These are phyloP conservation scores for Dendrobium officinale DNA, from an alignment of 106 monocot genomes.

Conservation along the genomic window DNA sequence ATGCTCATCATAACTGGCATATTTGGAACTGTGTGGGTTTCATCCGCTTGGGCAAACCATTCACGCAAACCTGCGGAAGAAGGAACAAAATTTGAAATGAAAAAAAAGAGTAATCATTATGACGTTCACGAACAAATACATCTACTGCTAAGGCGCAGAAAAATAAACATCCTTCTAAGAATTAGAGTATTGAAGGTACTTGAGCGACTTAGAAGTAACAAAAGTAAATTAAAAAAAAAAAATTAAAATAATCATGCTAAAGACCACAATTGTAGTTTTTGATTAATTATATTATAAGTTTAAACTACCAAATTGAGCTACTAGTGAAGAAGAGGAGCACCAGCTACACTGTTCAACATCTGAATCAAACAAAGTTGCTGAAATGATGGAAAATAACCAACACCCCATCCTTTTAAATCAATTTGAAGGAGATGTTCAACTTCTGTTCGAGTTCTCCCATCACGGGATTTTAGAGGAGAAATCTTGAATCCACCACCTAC, in stretches of 20 bases:
- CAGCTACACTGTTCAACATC: constrained; percentile 87
- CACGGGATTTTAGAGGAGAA: constrained; percentile 67
- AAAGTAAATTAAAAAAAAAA: neutral
- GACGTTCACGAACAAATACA: constrained; percentile 1
- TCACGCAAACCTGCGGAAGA: constrained; percentile 68
- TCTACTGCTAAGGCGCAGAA: neutral
- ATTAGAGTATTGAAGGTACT: neutral
- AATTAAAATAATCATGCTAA: neutral
- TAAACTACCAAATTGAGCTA: constrained; percentile 4
- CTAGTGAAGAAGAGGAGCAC: constrained; percentile 24
- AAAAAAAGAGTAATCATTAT: neutral
- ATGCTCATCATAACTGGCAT: constrained; percentile 72
- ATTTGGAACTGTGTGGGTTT: constrained; percentile 45
- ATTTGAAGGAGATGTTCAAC: constrained; percentile 97
- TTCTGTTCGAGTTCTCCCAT: constrained; percentile 72
- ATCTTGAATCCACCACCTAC: constrained; percentile 95
- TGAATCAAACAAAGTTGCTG: constrained; percentile 93
- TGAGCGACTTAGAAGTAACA: neutral
- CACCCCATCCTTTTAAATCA: constrained; percentile 89
- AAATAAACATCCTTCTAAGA: neutral
- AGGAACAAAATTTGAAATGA: neutral
- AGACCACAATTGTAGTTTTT: neutral
- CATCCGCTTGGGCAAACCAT: constrained; percentile 86
- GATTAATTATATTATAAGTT: neutral
- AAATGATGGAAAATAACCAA: constrained; percentile 73